Evolutionary conservation across 495 filamentous ascomycete species (phyloP).

Genomic region (Xylaria nigripes): DNA sequence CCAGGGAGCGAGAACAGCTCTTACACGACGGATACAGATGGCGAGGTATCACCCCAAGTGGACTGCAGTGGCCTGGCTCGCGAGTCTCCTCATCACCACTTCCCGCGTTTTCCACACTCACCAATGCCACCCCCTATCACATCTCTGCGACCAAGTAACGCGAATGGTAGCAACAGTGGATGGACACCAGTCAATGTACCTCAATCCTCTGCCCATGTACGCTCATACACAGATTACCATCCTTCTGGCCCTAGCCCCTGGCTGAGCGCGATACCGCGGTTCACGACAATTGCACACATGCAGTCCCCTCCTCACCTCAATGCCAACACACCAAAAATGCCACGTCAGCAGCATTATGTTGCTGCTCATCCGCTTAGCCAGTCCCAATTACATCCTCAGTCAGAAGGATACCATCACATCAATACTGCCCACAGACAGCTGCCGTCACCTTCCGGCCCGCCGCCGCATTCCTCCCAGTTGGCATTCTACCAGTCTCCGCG

Average conservation of each 20-base stretch:
- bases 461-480: neutral
- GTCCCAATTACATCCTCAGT: neutral
- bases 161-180: slow-evolving; percentile 8
- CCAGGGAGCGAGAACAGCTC: slow-evolving; percentile 22
- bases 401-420: neutral
- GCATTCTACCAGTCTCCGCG: neutral
- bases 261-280: slow-evolving; percentile 37
- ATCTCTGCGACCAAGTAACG: slow-evolving; percentile 9
- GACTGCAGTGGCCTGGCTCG: slow-evolving; percentile 18
- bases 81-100: slow-evolving; percentile 8
- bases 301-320: slow-evolving; percentile 1
- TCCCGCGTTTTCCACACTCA: neutral
- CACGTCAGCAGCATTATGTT: slow-evolving; percentile 3
- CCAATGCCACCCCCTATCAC: neutral
- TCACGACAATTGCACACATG: slow-evolving; percentile 19
- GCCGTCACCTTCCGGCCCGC: neutral
- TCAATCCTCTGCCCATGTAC: slow-evolving; percentile 5
- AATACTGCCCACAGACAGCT: neutral
- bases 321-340: neutral
- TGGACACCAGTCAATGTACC: slow-evolving; percentile 21
- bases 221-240: slow-evolving; percentile 10
- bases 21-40: slow-evolving; percentile 30
- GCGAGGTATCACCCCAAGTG: slow-evolving; percentile 26
- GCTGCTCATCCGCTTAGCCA: neutral
- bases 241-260: slow-evolving; percentile 29